These are phyloP conservation scores for Sarcodon aspratus DNA, from an alignment of 768 basidiomycete species.

Conservation along the genomic window DNA sequence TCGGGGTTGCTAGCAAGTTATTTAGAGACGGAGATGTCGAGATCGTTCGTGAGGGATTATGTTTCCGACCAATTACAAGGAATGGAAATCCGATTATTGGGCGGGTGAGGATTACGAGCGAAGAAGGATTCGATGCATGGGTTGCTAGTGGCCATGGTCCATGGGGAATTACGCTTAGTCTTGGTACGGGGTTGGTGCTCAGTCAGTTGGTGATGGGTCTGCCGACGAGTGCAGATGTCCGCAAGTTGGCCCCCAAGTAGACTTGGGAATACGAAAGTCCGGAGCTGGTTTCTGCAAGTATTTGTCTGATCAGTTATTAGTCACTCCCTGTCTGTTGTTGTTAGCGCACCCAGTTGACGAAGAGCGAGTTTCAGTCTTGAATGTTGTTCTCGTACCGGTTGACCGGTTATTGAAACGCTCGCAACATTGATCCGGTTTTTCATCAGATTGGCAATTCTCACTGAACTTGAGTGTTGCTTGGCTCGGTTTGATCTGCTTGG, in stretches of 20 bases:
- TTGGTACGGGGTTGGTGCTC: conserved; percentile 20
- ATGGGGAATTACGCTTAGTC: conserved; percentile 23
- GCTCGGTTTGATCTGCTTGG: too few relatives aligned
- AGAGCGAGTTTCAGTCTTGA: too few relatives aligned
- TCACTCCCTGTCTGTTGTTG: too few relatives aligned
- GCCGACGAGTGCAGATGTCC: conserved; percentile 17
- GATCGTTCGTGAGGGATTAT: conserved; percentile 15
- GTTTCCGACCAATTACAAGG: conserved; percentile 23
- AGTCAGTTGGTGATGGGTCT: conserved; percentile 17
- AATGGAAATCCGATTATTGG: conserved; percentile 21
- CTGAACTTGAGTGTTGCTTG: too few relatives aligned
- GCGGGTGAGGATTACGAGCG: conserved; percentile 12
- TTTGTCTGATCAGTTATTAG: too few relatives aligned
- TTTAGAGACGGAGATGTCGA: conserved; percentile 8
- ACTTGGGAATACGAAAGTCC: too few relatives aligned
- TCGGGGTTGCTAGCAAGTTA: neutral
- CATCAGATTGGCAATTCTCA: too few relatives aligned
- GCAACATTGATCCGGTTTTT: too few relatives aligned
- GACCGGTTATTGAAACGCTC: too few relatives aligned
- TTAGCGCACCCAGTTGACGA: too few relatives aligned
- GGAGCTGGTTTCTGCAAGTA: too few relatives aligned
- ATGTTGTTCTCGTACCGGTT: too few relatives aligned
- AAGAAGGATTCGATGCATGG: conserved; percentile 12
- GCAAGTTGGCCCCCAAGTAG: conserved; percentile 4
- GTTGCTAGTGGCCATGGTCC: conserved; percentile 26